Base-by-base conservation (phyloP, 371 early-diverging fungal species). In the Coemansia sp. region DNA sequence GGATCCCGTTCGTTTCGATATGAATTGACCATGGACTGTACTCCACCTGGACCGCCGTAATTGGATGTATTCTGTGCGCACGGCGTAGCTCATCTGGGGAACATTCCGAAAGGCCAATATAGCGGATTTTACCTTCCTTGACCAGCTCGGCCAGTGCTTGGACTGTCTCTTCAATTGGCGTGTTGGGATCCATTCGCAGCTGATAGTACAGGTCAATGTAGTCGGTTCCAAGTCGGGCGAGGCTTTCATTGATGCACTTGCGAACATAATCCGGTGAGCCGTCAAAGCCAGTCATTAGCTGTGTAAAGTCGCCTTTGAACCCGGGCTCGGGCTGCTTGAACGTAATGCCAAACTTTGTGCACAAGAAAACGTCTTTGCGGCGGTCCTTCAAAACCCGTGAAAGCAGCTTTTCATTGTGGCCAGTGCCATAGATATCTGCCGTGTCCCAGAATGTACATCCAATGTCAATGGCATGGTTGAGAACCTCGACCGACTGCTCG, bases 51-150 rank as follows among this genome's bases (percentile, higher is more conserved):
- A 84, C 71, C 5, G 86, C 85, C n/a, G 84, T 58, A 41, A 89
- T 86, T 34, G 86, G 88, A 66, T 89, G 87, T 2, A 89, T 76
- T 55, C 77, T 79, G 69, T 84, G 72, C 31, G 88, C 89, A 3
- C 83, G 80, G 14, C 86, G 79, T 33, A 88, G 64, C 0, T 74
- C 78, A 0, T 70, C 66, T 3, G 86, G 85, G 31, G 65, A 63
- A 65, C 83, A 84, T 55, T 87, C 85, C 4, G 83, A 84, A 1
- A 87, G 72, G 1, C 88, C 89, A 35, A 89, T 49, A 61, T 80
- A 84, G 14, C 77, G 74, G 2, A 86, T 82, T 54, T 84, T 84
- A 41, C 86, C 86, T 61, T 84, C 78, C 59, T 82, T 81, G 34
- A 85, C 86, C 9, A 86, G 74, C 60, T 84, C 81, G 1, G 82